Conservation (phyloP, 306 rosid species). For the Trichosanthes cucumerina region DNA sequence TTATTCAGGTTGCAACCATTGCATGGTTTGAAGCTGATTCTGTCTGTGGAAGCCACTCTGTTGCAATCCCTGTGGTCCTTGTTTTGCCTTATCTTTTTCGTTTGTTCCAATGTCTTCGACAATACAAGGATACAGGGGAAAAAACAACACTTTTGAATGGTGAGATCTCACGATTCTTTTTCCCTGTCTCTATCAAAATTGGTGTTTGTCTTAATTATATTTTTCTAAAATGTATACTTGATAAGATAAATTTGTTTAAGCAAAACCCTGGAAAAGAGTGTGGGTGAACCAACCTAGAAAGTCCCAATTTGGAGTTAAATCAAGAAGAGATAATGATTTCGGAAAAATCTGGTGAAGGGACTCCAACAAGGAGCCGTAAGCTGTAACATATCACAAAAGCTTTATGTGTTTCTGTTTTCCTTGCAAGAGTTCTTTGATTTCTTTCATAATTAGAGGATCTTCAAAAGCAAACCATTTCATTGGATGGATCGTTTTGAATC, state of each 20-base stretch:
- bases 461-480: background rate
- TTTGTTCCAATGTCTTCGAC: conserved; percentile 89
- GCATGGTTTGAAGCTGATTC: conserved; percentile 99
- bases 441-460: background rate
- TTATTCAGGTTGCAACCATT: conserved; percentile 90
- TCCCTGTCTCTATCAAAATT: background rate
- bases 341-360: background rate
- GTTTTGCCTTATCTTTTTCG: conserved; percentile 97
- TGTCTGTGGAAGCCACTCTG: conserved; percentile 94
- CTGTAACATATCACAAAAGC: background rate
- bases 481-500: background rate
- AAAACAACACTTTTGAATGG: conserved; percentile 79
- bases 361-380: background rate
- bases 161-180: conserved; percentile 18
- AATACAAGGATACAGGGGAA: conserved; percentile 87
- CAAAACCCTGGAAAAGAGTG: background rate
- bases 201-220: background rate
- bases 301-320: background rate
- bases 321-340: background rate
- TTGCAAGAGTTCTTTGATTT: background rate
- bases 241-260: background rate
- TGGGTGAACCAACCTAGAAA: background rate
- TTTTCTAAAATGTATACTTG: background rate
- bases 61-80: conserved; percentile 83
- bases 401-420: background rate